Percentiles rank a stretch among this genome's conserved stretches.
Conservation (phyloP, 306 rosid species). For the Rosa rugosa region DNA sequence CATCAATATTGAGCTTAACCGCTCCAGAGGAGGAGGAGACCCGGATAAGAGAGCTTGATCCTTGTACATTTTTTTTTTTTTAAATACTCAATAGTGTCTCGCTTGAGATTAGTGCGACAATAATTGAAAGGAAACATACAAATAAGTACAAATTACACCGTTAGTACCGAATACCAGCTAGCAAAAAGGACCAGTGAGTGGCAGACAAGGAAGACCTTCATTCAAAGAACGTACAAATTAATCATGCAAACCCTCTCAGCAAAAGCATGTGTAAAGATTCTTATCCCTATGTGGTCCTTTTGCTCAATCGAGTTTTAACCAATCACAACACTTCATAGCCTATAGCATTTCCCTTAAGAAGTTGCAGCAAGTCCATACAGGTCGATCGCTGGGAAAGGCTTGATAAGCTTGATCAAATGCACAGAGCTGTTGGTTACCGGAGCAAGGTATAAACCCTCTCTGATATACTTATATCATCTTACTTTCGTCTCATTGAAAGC, state of each 20-base stretch:
- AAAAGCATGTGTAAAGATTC: background rate
- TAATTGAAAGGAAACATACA: too few species aligned
- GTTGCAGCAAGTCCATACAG: background rate
- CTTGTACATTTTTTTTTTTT: too few species aligned
- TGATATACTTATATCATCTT: background rate
- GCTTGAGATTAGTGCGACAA: background rate
- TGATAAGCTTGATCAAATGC: background rate
- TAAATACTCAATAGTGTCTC: too few species aligned
- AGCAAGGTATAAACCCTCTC: background rate
- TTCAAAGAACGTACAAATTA: background rate
- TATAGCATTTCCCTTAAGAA: background rate
- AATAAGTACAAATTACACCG: too few species aligned
- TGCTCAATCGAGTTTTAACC: background rate
- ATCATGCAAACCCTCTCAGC: background rate
- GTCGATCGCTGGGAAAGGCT: background rate
- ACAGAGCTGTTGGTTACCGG: background rate
- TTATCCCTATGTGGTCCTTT: background rate
- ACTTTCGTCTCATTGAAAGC: background rate
- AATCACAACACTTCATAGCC: background rate
- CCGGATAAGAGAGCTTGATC: too few species aligned
- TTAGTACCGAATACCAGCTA: too few species aligned
- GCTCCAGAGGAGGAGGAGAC: too few species aligned
- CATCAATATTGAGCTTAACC: too few species aligned
- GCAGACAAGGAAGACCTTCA: background rate
- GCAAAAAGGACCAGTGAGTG: background rate